Base-by-base conservation (phyloP, 371 early-diverging fungal genomes). In the Rhizomucor pusillus region DNA sequence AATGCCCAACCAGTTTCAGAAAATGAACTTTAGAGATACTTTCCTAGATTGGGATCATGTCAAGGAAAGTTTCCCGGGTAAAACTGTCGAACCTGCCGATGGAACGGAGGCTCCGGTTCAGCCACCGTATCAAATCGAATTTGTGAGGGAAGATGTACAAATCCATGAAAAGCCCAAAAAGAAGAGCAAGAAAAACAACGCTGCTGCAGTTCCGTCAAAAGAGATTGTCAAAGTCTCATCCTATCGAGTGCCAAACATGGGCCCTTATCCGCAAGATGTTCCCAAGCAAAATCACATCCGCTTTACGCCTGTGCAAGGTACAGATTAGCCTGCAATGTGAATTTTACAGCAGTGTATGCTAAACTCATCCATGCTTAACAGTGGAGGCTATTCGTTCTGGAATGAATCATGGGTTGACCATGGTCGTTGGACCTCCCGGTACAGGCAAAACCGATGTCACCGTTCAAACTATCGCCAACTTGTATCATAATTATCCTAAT, bases 371-470 rank as follows among this genome's bases (percentile, higher is more conserved):
- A 29, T 7, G 3, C 29, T 3, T 5, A 29, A 29, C 3, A 71
- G 91, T 88, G 16, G 85, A 87, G 40, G 92, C 97, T 0, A 94
- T 98, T 52, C 80, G 75, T 44, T 79, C 95, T 12, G 97, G 95
- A 35, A 78, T 84, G 44, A 86, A 81, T 41, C 84, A 80, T 14
- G 98, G 98, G 1, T 69, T 97, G 36, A 93, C 96, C 1, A 63
- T 98, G 73, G 80, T 97, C 1, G 93, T 93, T 6, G 99, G 99
- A 37, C 95, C 97, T 43, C 97, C 98, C 3, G 98, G 95, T 35
- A 92, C 98, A 9, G 99, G 98, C 37, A 98, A 98, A 67, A 96
- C 98, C 0, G 95, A 94, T 64, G 91, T 94, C 4, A 94, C 97
- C 1, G 99, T 95, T 2, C 98, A 98, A 68, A 90, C 92, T 24